Base-by-base conservation (phyloP, 163 green algal species). In the Trebouxia gelatinosa region DNA sequence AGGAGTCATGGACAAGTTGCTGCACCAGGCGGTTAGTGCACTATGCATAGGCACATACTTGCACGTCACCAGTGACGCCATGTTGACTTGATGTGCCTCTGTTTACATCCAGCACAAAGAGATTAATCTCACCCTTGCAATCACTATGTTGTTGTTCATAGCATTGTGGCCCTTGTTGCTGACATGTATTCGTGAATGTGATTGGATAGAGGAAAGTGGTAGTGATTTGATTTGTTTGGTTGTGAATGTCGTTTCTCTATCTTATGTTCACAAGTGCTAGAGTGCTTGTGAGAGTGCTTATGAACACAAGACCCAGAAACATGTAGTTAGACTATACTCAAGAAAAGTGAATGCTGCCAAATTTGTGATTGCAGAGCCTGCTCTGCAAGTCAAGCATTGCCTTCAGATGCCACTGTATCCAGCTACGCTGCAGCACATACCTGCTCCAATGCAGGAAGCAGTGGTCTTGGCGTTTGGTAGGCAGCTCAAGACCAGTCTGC, bases 391-490 rank as follows among this genome's bases (percentile, higher is more conserved):
- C 64, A 72, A 72, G 64, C 64, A 72, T 35, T 72, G 64, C 64
- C 64, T 72, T 72, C 64, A 72, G 64, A 72, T 72, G 64, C 64
- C 64, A 37, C 35, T 72, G 64, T 72, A 72, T 72, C 64, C 64
- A 72, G 64, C 64, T 51, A 72, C 64, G 64, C 35, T 72, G 64
- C 64, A 72, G 64, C 64, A 72, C 50, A 72, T 72, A 72, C 64
- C 64, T 72, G 64, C 64, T 54, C 64, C 64, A 72, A 72, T 72
- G 64, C 50, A 72, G 64, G 64, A 72, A 37, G 50, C 64, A 5
- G 35, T 51, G 64, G 50, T 72, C 37, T 72, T 72, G 34, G 23
- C 35, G 35, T 72, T 72, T 72, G 64, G 64, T 72, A 72, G 64
- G 64, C 64, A 72, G 64, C 64, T 72, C 64, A 72, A 72, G 64